These are phyloP conservation scores for Codiaeum variegatum DNA, from an alignment of 441 rosid genomes.

Conservation along the genomic window DNA sequence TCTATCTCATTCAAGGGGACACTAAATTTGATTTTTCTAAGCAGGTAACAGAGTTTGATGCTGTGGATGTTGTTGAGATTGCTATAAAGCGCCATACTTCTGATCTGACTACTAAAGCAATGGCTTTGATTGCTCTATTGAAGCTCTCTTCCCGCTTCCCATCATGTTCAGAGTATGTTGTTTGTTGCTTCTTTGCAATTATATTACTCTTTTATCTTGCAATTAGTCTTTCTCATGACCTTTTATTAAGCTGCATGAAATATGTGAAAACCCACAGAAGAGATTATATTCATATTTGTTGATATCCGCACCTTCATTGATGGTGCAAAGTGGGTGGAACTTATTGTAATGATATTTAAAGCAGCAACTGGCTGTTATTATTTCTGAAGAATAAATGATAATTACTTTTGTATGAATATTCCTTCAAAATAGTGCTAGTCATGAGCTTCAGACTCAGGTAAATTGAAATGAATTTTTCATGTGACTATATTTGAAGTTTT, in stretches of 20 bases:
- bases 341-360: background rate
- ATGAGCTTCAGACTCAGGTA: background rate
- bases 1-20: slow-evolving; percentile 6
- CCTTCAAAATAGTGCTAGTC: background rate
- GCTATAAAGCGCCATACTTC: slow-evolving; percentile 64
- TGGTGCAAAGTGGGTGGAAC: background rate
- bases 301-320: background rate
- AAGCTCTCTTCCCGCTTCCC: slow-evolving; percentile 95
- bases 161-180: slow-evolving; percentile 75
- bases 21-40: slow-evolving; percentile 30
- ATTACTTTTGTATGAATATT: background rate
- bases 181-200: slow-evolving; percentile 19
- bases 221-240: background rate
- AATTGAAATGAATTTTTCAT: background rate
- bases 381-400: background rate
- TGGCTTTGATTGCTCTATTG: slow-evolving; percentile 84
- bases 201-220: background rate
- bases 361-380: background rate
- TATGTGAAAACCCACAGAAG: background rate
- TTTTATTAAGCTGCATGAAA: slow-evolving; percentile 8
- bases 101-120: slow-evolving; percentile 79
- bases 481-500: background rate
- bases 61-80: slow-evolving; percentile 74
- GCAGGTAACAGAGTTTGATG: slow-evolving; percentile 90
- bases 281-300: background rate